phyloP scores from a whole-genome alignment of 108 stramenopile species.

The Hondaea fermentalgiana region DNA sequence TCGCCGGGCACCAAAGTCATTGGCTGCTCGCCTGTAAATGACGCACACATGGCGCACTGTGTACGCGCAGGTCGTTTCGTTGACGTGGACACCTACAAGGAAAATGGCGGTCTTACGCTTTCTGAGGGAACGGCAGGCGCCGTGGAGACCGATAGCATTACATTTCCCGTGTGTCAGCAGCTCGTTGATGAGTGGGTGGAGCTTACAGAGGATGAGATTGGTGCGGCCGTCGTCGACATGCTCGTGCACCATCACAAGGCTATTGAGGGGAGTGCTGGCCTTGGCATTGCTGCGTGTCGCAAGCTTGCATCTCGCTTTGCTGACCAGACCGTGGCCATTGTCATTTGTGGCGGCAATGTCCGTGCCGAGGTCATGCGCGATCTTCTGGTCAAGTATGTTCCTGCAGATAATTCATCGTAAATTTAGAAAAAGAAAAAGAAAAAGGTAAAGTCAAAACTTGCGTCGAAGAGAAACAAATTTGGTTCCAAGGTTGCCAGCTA shows the following conservation, averaged over 20 bases:
- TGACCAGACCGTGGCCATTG: constrained; percentile 12
- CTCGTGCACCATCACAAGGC: constrained; percentile 14
- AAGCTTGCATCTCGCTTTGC: background rate
- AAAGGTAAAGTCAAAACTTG: too few relatives aligned
- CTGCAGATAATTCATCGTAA: background rate
- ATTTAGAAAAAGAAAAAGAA: too few relatives aligned
- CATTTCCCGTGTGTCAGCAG: background rate
- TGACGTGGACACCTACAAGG: constrained; percentile 5
- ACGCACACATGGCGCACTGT: background rate
- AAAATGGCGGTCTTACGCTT: background rate
- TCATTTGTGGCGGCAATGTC: constrained; percentile 20
- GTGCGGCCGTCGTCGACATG: constrained; percentile 6
- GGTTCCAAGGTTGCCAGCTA: too few relatives aligned
- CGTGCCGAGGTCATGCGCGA: constrained; percentile 1
- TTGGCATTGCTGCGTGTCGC: constrained; percentile 10
- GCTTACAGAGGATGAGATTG: constrained; percentile 27
- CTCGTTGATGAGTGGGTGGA: constrained; percentile 25
- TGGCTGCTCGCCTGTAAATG: constrained; percentile 20
- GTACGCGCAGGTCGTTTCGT: background rate
- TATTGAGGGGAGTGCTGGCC: constrained; percentile 21
- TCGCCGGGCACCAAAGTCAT: constrained; percentile 15
- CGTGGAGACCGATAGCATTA: constrained; percentile 1
- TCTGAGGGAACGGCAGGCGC: background rate
- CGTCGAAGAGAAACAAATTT: too few relatives aligned
- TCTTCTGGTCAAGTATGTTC: background rate